phyloP scores from a whole-genome alignment of 441 rosid genomes.

The Croton setiger region DNA sequence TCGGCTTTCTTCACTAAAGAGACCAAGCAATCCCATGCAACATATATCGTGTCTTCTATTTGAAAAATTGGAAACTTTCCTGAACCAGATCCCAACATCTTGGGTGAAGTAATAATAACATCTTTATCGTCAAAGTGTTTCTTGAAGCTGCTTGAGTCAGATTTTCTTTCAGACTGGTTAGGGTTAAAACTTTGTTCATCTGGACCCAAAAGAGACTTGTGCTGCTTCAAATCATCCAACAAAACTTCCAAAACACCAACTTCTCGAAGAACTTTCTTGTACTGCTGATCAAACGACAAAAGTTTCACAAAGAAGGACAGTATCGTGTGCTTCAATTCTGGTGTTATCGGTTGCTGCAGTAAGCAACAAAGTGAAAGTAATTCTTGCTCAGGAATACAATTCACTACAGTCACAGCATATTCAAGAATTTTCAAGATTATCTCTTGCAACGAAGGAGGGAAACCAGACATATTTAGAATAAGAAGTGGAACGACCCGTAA shows the following conservation, averaged over 20 bases:
- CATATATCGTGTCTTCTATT: conserved; percentile 71
- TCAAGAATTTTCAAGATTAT: conserved; percentile 98
- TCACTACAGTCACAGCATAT: conserved; percentile 99
- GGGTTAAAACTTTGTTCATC: conserved; percentile 49
- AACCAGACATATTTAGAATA: conserved; percentile 95
- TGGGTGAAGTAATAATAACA: conserved; percentile 90
- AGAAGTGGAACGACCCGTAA: conserved; percentile 95
- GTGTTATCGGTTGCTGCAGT: conserved; percentile 91
- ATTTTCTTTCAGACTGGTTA: conserved; percentile 57
- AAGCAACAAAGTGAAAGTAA: conserved; percentile 97
- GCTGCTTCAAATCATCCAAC: conserved; percentile 95
- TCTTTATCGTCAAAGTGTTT: conserved; percentile 81
- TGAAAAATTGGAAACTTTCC: conserved; percentile 86
- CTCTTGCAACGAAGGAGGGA: conserved; percentile 91
- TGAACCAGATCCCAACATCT: conserved; percentile 76
- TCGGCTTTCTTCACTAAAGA: conserved; percentile 97
- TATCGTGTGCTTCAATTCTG: conserved; percentile 88
- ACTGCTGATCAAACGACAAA: conserved; percentile 97
- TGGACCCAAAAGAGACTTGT: conserved; percentile 83
- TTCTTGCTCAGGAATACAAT: conserved; percentile 99
- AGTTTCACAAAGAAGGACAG: conserved; percentile 97
- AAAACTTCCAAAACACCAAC: conserved; percentile 98
- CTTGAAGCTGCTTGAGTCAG: conserved; percentile 84
- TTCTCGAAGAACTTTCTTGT: conserved; percentile 97
- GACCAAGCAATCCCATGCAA: conserved; percentile 98